These are phyloP conservation scores for Pseudogymnoascus sp. DNA, from an alignment of 2,329 filamentous ascomycete genomes.

Conservation along the genomic window DNA sequence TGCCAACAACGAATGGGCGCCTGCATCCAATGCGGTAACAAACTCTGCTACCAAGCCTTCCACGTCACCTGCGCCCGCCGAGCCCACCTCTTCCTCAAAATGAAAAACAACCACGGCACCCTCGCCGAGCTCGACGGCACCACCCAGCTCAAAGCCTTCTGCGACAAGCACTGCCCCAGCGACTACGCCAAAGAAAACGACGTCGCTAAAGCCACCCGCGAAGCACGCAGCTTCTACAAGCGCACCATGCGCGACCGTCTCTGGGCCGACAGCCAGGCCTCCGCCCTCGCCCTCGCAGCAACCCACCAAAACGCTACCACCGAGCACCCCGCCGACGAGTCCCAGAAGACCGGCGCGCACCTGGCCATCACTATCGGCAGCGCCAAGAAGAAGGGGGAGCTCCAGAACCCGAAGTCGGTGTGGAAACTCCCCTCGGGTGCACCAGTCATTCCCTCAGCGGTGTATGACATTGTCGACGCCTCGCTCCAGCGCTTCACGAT, in stretches of 20 bases:
- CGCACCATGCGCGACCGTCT: slow-evolving; percentile 79
- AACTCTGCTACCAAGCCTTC: slow-evolving; percentile 93
- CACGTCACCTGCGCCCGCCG: slow-evolving; percentile 92
- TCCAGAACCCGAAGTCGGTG: slow-evolving; percentile 56
- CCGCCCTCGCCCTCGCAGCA: slow-evolving; percentile 73
- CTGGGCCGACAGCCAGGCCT: slow-evolving; percentile 85
- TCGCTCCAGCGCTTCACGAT: slow-evolving; percentile 77
- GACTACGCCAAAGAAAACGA: slow-evolving; percentile 85
- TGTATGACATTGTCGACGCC: slow-evolving; percentile 78
- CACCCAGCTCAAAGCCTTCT: slow-evolving; percentile 85
- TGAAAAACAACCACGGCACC: slow-evolving; percentile 85
- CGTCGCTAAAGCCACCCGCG: slow-evolving; percentile 69
- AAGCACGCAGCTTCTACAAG: slow-evolving; percentile 84
- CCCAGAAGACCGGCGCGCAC: slow-evolving; percentile 76
- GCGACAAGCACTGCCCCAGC: slow-evolving; percentile 84
- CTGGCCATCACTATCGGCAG: slow-evolving; percentile 67
- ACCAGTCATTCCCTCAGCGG: slow-evolving; percentile 82
- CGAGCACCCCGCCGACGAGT: slow-evolving; percentile 70
- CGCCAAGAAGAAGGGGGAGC: slow-evolving; percentile 61
- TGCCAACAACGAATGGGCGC: slow-evolving; percentile 97
- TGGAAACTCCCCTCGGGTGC: slow-evolving; percentile 95
- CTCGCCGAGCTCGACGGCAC: slow-evolving; percentile 70
- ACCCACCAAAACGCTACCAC: slow-evolving; percentile 54
- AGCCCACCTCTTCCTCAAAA: slow-evolving; percentile 82
- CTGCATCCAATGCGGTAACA: slow-evolving; percentile 97